Percentiles rank a stretch among this genome's conserved stretches.
These are phyloP conservation scores for Yarrowia sp. DNA, from an alignment of 805 yeast genomes.

Conservation along the genomic window DNA sequence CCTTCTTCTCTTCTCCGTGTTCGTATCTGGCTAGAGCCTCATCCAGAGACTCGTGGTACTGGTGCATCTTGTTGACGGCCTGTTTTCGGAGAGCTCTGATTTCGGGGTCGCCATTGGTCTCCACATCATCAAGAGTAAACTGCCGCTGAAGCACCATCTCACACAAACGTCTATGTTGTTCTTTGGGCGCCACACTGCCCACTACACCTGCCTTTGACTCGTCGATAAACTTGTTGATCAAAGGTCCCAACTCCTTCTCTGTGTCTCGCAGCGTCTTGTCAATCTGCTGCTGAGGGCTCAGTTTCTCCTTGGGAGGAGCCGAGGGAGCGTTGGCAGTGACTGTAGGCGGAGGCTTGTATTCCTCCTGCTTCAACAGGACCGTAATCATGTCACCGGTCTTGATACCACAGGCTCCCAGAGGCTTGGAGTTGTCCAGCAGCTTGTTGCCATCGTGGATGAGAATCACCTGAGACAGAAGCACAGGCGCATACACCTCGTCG, in stretches of 20 bases:
- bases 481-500: slow-evolving; percentile 30
- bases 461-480: slow-evolving; percentile 31
- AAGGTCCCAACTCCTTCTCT: slow-evolving; percentile 46
- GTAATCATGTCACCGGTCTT: slow-evolving; percentile 59
- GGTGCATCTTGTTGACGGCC: slow-evolving; percentile 50
- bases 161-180: slow-evolving; percentile 48
- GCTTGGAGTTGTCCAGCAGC: slow-evolving; percentile 55
- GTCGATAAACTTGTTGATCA: slow-evolving; percentile 42
- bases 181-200: slow-evolving; percentile 44
- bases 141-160: slow-evolving; percentile 50
- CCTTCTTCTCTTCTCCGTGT: slow-evolving; percentile 5
- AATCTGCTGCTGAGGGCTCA: slow-evolving; percentile 45
- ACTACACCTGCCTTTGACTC: slow-evolving; percentile 42
- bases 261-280: slow-evolving; percentile 44
- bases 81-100: slow-evolving; percentile 47
- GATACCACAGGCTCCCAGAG: slow-evolving; percentile 59
- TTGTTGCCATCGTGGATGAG: slow-evolving; percentile 44
- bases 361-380: slow-evolving; percentile 40
- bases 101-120: slow-evolving; percentile 48
- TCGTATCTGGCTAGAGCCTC: slow-evolving; percentile 4
- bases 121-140: slow-evolving; percentile 50
- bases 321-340: slow-evolving; percentile 39
- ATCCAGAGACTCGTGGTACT: slow-evolving; percentile 48
- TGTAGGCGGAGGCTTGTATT: slow-evolving; percentile 11
- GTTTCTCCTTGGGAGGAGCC: slow-evolving; percentile 36